Evolutionary conservation across 2,329 filamentous ascomycete genomes (phyloP), one percentile per base, ranked within the genome.

Genomic region (Fusarium xyrophilum): DNA sequence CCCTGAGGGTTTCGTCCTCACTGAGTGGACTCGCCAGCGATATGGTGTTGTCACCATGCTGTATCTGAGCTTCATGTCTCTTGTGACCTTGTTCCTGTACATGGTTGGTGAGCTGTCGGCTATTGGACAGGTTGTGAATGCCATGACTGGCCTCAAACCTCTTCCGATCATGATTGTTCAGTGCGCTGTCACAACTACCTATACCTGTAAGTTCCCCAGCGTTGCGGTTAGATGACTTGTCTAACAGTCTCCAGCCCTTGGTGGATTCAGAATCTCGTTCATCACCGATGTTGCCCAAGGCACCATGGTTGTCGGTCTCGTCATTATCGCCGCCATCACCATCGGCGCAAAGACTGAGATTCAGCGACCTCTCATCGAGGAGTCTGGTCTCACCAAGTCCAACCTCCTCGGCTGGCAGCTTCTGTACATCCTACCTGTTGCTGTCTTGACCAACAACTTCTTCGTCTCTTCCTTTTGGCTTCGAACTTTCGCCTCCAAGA

Each of bases 381-480:
- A 86, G 8, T 93, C 91, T 0, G 88, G 88, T 12, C 85, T 93
- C 28, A 86, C 90, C n/a, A 82, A 93, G 44, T 73, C 89, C 8
- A 91, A 81, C 59, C 83, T 93, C 4, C 83, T 96, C 2, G 93
- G 93, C 57, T 96, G 93, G 91, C 92, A 96, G 78, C 86, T 96
- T 17, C 82, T 96, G 36, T 96, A 95, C 80, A 95, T 96, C 69
- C 84, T 96, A 3, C 91, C 93, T 0, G 86, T 96, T 9, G 92
- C 92, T 44, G 86, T 96, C 68, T 76, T 94, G 58, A 94, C 92
- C 62, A 96, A 95, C 80, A 89, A 94, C 82, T 94, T 96, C 83
- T 96, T 96, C 82, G 83, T 96, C 43, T 93, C 91, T 33, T 90
- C 88, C 69, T 93, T 93, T 79, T 96, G 92, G 92, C 86, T 95